Evolutionary conservation across 2,329 filamentous ascomycete species (phyloP).

Genomic region (Cladosporium sp.): DNA sequence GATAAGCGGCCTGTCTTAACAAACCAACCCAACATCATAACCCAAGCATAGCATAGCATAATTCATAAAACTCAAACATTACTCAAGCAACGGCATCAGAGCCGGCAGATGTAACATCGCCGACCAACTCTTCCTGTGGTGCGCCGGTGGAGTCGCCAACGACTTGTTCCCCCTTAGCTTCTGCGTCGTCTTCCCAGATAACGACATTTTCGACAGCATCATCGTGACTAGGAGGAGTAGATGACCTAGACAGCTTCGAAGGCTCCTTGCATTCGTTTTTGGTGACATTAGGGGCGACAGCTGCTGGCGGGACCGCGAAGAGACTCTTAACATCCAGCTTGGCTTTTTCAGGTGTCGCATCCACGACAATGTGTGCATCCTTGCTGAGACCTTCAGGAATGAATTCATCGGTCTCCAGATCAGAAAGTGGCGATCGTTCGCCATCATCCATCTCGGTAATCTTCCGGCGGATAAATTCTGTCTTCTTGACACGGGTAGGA

Average conservation of each 20-base stretch:
- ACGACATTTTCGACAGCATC: slow-evolving; percentile 22
- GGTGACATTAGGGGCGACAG: background rate
- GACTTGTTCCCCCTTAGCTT: background rate
- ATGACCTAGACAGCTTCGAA: slow-evolving; percentile 8
- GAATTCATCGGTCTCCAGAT: slow-evolving; percentile 34
- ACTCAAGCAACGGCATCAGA: background rate
- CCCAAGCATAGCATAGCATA: background rate
- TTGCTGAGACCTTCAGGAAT: slow-evolving; percentile 31
- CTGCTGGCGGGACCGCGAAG: slow-evolving; percentile 9
- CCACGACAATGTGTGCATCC: slow-evolving; percentile 28
- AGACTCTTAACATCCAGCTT: slow-evolving; percentile 11
- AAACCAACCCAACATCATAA: background rate
- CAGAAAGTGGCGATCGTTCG: slow-evolving; percentile 30
- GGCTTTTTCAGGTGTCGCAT: slow-evolving; percentile 16
- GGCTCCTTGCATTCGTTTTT: slow-evolving; percentile 8
- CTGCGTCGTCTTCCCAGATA: slow-evolving; percentile 24
- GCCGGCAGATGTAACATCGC: background rate
- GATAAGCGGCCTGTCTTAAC: background rate
- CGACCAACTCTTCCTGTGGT: background rate
- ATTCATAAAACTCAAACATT: background rate
- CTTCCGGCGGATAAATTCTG: slow-evolving; percentile 28
- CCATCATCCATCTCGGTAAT: slow-evolving; percentile 34
- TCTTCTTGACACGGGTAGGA: slow-evolving; percentile 21
- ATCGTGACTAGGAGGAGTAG: slow-evolving; percentile 10
- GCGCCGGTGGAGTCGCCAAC: background rate